These are phyloP conservation scores for Cornus suecica DNA, from an alignment of 148 eudicot genomes.

Conservation along the genomic window DNA sequence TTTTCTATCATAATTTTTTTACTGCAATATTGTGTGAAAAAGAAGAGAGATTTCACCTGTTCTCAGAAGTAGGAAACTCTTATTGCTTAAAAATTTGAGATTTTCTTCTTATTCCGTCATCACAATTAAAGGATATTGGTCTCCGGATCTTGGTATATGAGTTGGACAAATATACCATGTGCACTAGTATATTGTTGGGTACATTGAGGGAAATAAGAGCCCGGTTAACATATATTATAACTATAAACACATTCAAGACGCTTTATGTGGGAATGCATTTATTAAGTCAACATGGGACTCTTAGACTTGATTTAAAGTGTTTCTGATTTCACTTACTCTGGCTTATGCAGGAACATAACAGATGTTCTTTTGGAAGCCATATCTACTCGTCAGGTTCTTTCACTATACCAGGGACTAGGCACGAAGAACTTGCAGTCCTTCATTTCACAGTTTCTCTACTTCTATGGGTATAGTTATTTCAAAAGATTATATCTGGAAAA, in stretches of 20 bases:
- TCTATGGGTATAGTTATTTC: constrained; percentile 54
- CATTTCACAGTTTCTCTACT: constrained; percentile 52
- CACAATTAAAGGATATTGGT: too few relatives aligned
- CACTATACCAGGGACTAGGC: constrained; percentile 58
- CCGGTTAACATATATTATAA: not conserved
- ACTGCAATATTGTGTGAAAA: too few relatives aligned
- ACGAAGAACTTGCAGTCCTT: constrained; percentile 56
- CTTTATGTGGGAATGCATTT: not conserved
- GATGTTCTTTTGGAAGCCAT: constrained; percentile 55
- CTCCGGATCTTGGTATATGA: too few relatives aligned
- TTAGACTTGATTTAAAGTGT: not conserved
- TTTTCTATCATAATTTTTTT: too few relatives aligned
- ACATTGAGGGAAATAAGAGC: too few relatives aligned
- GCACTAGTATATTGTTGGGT: too few relatives aligned
- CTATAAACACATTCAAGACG: not conserved
- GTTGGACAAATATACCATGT: too few relatives aligned
- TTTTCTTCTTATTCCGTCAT: too few relatives aligned
- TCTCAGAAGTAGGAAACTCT: too few relatives aligned
- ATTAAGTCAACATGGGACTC: not conserved
- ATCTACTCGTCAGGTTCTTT: constrained; percentile 35
- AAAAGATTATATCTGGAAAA: constrained; percentile 38
- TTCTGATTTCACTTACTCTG: not conserved
- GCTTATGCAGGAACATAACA: constrained; percentile 39
- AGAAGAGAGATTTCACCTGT: too few relatives aligned
- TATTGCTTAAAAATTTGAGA: too few relatives aligned